Base-by-base conservation (phyloP, 202 grass and related monocot genomes). In the Dendrocalamus latiflorus region DNA sequence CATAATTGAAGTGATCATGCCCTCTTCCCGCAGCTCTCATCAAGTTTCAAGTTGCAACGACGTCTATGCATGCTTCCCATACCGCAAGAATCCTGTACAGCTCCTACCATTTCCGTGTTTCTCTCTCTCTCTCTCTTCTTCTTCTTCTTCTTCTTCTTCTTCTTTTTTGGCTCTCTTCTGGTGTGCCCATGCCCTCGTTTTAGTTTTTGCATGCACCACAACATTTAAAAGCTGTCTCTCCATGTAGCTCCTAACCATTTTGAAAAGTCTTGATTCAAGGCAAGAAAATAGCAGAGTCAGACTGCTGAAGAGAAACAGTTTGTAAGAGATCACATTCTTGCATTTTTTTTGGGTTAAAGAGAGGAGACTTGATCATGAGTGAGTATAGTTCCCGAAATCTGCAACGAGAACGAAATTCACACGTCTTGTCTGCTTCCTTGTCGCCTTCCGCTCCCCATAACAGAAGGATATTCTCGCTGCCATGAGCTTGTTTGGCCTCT, bases 391-490 rank as follows among this genome's bases (percentile, higher is more conserved):
- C 8, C 61, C 12, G 75, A 76, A 82, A 60, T 83, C 76, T 81
- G 76, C 87, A 87, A 88, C 18, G 85, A 85, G 87, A 86, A 74
- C 80, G 77, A 92, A 74, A 77, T 94, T 91, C 56, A 92, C 83
- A 90, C 89, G 94, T 85, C 91, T 94, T 84, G 77, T 85, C 80
- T 81, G 76, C 85, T 70, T 90, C 16, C 75, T 89, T 91, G 90
- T 91, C 87, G 68, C 81, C 69, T 90, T 92, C 82, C 77, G 47
- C 55, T 79, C 72, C 71, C 42, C 49, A 89, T 91, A 94, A 92
- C 85, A 90, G 89, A 97, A 90, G 77, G 86, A 82, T 94, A 94
- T 97, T 92, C 86, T 78, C 47, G 76, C 78, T 73, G 67, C 84
- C 84, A 86, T 88, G 86, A 88, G 87, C 80, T 74, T 89, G 85